Evolutionary conservation across 2,329 filamentous ascomycete genomes (phyloP).

Genomic region (Fusarium buharicum): DNA sequence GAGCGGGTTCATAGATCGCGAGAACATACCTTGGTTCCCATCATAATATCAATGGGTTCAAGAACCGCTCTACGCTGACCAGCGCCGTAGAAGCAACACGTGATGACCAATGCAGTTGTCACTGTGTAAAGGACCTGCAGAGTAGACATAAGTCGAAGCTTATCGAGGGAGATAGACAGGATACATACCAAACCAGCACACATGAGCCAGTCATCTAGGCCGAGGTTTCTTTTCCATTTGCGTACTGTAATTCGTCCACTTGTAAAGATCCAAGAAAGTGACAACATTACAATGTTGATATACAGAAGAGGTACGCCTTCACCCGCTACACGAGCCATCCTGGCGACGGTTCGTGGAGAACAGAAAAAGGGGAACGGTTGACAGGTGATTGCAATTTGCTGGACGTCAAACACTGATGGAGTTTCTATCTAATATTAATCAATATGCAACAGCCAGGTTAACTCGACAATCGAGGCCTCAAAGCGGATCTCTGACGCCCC

Average conservation of each 20-base stretch:
- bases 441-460: too few relatives aligned
- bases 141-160: background rate
- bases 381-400: too few relatives aligned
- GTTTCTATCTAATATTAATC: too few relatives aligned
- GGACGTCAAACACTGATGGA: too few relatives aligned
- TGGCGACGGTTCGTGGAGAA: background rate
- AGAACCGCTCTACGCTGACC: constrained; percentile 19
- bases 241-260: constrained; percentile 18
- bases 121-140: constrained; percentile 27
- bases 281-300: constrained; percentile 29
- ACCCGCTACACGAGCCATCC: constrained; percentile 22
- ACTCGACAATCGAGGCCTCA: too few relatives aligned
- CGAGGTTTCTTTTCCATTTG: constrained; percentile 31
- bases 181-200: constrained; percentile 27
- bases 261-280: constrained; percentile 25
- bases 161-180: rapidly evolving
- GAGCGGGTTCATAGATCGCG: background rate
- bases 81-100: constrained; percentile 31
- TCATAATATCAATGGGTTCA: constrained; percentile 8
- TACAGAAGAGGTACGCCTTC: constrained; percentile 33
- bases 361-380: background rate
- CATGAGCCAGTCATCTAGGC: constrained; percentile 41
- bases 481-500: too few relatives aligned
- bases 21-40: constrained; percentile 33
- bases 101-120: constrained; percentile 31